phyloP scores from a whole-genome alignment of 371 early-diverging fungal genomes.

The Mortierella polycephala region DNA sequence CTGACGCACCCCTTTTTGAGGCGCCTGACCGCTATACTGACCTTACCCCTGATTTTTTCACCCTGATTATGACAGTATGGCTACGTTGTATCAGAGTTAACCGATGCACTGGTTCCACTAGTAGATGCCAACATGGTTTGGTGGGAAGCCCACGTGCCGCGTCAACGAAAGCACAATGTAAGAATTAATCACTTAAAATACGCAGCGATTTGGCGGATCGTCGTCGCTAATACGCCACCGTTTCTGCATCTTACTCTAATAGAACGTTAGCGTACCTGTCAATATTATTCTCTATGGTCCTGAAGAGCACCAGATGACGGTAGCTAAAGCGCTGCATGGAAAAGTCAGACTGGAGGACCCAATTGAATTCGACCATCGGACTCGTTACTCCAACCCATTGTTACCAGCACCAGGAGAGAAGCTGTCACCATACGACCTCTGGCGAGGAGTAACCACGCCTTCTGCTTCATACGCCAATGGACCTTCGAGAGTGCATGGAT shows the following conservation, averaged over 20 bases:
- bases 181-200: not conserved
- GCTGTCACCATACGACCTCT: constrained; percentile 32
- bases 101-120: constrained; percentile 30
- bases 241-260: not conserved
- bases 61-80: constrained; percentile 21
- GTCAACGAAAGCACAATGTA: constrained; percentile 37
- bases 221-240: not conserved
- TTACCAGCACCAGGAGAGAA: constrained; percentile 28
- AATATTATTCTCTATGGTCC: constrained; percentile 42
- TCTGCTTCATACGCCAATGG: constrained; percentile 17
- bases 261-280: constrained; percentile 38
- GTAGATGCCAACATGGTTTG: constrained; percentile 37
- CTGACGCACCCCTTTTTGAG: too few species aligned
- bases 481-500: constrained; percentile 11
- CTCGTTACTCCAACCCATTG: constrained; percentile 39
- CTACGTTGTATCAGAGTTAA: constrained; percentile 37
- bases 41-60: not conserved
- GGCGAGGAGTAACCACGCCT: constrained; percentile 31
- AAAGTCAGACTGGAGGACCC: constrained; percentile 34
- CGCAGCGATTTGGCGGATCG: not conserved
- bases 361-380: constrained; percentile 38
- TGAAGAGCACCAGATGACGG: constrained; percentile 28
- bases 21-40: not conserved
- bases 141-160: constrained; percentile 49
- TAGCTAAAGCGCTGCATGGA: constrained; percentile 20